These are phyloP conservation scores for Vitis vinifera DNA, from an alignment of 164 flowering plant species.

Conservation along the genomic window ASM3070453v1 NC_081820.1:26549001-26549500, in stretches of 20 bases:
- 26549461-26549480: conserved; percentile 59
- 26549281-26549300: neutral
- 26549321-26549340: neutral
- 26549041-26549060: conserved; percentile 39
- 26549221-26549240: conserved; percentile 67
- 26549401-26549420: conserved; percentile 62
- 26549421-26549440: conserved; percentile 55
- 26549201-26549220: conserved; percentile 68
- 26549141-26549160: conserved; percentile 65
- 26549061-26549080: conserved; percentile 81
- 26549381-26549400: conserved; percentile 51
- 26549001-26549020: too few relatives aligned
- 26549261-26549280: neutral
- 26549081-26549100: conserved; percentile 48
- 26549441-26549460: conserved; percentile 58
- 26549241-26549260: too few relatives aligned
- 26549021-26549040: too few relatives aligned
- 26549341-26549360: conserved; percentile 56
- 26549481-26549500: conserved; percentile 60
- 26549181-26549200: conserved; percentile 61
- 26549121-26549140: conserved; percentile 65
- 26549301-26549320: too few relatives aligned
- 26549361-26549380: conserved; percentile 52
- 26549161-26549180: conserved; percentile 56
- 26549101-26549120: conserved; percentile 45